These are phyloP conservation scores for Pistacia vera DNA, from an alignment of 345 rosid genomes.

Conservation along the genomic window DNA sequence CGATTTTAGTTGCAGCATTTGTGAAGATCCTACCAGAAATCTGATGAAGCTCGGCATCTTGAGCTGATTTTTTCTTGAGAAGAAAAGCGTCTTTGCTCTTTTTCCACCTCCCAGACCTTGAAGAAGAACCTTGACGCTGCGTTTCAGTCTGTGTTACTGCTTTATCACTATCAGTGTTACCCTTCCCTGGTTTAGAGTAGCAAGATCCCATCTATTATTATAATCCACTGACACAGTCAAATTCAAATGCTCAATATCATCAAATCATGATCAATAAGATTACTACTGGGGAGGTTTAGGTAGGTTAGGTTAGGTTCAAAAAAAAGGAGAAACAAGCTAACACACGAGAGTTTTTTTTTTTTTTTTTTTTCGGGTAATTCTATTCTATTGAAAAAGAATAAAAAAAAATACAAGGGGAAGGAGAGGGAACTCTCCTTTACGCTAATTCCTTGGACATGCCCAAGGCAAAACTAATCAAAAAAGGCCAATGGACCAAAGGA, in stretches of 20 bases:
- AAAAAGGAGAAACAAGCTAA: background rate
- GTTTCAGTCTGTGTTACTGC: conserved; percentile 23
- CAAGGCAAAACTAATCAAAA: too few relatives aligned
- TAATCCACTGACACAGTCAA: background rate
- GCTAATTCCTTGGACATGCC: too few relatives aligned
- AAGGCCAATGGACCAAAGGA: too few relatives aligned
- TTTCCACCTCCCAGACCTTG: conserved; percentile 45
- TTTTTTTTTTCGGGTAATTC: background rate
- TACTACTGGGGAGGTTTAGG: background rate
- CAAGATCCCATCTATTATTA: conserved; percentile 21
- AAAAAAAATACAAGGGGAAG: too few relatives aligned
- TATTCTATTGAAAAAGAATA: too few relatives aligned
- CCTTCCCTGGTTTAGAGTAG: conserved; percentile 7
- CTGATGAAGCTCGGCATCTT: conserved; percentile 45
- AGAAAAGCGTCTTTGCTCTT: conserved; percentile 41
- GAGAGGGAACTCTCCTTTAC: too few relatives aligned
- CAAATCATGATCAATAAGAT: background rate
- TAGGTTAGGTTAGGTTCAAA: conserved; percentile 1
- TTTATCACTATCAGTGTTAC: background rate
- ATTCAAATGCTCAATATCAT: background rate
- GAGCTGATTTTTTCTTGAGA: conserved; percentile 28
- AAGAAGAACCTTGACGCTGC: conserved; percentile 33
- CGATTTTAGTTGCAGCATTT: conserved; percentile 62
- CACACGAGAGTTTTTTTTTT: too few relatives aligned
- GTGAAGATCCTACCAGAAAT: conserved; percentile 56